These are phyloP conservation scores for Actinomortierella wolfii DNA, from an alignment of 371 early-diverging fungal species.

Conservation along the genomic window DNA sequence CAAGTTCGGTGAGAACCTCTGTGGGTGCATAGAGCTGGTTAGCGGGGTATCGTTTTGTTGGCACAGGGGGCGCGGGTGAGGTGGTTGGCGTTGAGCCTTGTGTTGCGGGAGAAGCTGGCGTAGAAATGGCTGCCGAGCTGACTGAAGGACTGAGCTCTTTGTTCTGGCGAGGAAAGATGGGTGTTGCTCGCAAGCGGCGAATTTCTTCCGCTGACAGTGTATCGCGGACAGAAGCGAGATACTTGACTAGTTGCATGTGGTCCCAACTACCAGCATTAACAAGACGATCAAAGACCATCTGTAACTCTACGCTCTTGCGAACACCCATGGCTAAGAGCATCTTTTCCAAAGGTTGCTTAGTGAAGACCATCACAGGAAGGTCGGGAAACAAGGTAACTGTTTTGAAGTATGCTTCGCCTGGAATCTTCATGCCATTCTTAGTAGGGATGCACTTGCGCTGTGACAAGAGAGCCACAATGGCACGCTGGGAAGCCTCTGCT, in stretches of 20 bases:
- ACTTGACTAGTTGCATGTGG: conserved; percentile 83
- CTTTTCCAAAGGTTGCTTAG: conserved; percentile 56
- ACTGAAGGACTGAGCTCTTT: no score
- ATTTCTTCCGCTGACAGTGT: conserved; percentile 69
- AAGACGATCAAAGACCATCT: conserved; percentile 84
- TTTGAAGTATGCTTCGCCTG: conserved; percentile 78
- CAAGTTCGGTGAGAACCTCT: conserved; percentile 62
- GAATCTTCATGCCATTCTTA: conserved; percentile 67
- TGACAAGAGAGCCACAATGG: conserved; percentile 55
- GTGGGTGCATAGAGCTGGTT: conserved; percentile 73
- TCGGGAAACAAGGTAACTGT: conserved; percentile 85
- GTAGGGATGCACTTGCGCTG: conserved; percentile 74
- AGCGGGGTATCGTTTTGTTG: conserved; percentile 65
- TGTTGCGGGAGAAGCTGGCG: no score
- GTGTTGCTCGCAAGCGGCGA: conserved; percentile 63
- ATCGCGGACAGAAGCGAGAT: conserved; percentile 70
- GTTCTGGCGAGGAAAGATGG: conserved; percentile 63
- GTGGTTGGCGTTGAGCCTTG: conserved; percentile 2
- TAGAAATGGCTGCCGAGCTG: no score
- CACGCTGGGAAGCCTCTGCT: conserved; percentile 46
- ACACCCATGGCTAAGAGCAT: conserved; percentile 79
- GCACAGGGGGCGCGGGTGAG: conserved; percentile 14
- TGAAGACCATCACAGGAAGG: conserved; percentile 70
- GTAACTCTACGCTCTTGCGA: conserved; percentile 87
- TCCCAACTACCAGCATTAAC: conserved; percentile 86